Conservation (phyloP, 2,329 filamentous ascomycete species). For the Fusarium ambrosium region DNA sequence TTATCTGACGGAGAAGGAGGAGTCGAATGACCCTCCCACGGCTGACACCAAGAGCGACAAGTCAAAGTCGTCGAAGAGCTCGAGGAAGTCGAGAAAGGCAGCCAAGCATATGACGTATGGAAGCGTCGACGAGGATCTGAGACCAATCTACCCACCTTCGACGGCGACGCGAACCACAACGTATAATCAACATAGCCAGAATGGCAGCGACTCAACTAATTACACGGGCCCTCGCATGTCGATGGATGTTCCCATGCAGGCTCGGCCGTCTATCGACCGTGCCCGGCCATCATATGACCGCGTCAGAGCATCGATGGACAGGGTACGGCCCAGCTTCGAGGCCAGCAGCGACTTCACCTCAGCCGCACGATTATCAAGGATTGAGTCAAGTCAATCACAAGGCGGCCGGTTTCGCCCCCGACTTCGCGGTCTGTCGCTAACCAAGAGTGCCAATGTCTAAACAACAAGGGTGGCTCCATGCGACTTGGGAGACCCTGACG, state of each 20-base stretch:
- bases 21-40: conserved; percentile 56
- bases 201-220: conserved; percentile 94
- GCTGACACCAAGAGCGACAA: conserved; percentile 51
- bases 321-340: conserved; percentile 86
- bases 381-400: conserved; percentile 79
- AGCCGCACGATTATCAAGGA: conserved; percentile 84
- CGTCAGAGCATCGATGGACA: conserved; percentile 88
- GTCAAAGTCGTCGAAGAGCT: conserved; percentile 72
- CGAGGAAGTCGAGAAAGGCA: conserved; percentile 57
- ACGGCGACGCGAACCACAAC: conserved; percentile 81
- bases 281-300: conserved; percentile 89
- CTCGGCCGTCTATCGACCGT: conserved; percentile 73
- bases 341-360: conserved; percentile 92
- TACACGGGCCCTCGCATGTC: conserved; percentile 79
- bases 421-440: conserved; percentile 59
- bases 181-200: conserved; percentile 86
- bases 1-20: conserved; percentile 65
- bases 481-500: conserved; percentile 34
- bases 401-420: conserved; percentile 52
- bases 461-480: conserved; percentile 12
- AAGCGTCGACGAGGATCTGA: conserved; percentile 86
- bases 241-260: conserved; percentile 61
- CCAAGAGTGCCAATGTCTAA: conserved; percentile 57
- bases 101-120: conserved; percentile 70
- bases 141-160: conserved; percentile 94